These are phyloP conservation scores for Hymenoscyphus occultus DNA, from an alignment of 2,329 filamentous ascomycete genomes.

Conservation along the genomic window DNA sequence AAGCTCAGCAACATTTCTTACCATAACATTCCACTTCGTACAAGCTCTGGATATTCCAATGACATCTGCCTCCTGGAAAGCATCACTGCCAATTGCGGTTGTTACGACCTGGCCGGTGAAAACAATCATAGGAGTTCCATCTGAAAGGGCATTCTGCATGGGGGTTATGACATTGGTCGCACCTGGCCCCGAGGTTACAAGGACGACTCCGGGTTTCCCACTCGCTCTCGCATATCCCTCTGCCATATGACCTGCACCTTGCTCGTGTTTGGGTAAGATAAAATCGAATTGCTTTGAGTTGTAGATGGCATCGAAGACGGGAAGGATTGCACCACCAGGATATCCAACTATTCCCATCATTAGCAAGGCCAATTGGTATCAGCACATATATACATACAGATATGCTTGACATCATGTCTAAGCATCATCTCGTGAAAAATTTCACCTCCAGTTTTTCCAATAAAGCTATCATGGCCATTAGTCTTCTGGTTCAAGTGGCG, in stretches of 20 bases:
- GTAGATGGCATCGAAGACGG: slow-evolving; percentile 98
- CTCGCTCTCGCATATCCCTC: slow-evolving; percentile 93
- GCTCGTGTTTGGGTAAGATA: slow-evolving; percentile 91
- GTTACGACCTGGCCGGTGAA: slow-evolving; percentile 94
- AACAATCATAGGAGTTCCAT: slow-evolving; percentile 93
- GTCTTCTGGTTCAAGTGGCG: slow-evolving; percentile 15
- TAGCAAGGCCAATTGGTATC: slow-evolving; percentile 15
- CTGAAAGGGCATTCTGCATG: slow-evolving; percentile 92
- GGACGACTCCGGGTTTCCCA: slow-evolving; percentile 89
- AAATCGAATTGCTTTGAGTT: slow-evolving; percentile 97
- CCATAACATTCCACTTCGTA: slow-evolving; percentile 99
- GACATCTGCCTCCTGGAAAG: slow-evolving; percentile 95
- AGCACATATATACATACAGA: slow-evolving; percentile 63
- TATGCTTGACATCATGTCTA: slow-evolving; percentile 83
- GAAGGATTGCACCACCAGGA: slow-evolving; percentile 92
- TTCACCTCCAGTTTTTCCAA: slow-evolving; percentile 91
- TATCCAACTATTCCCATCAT: slow-evolving; percentile 63
- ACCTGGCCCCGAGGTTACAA: slow-evolving; percentile 94
- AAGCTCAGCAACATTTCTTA: slow-evolving; percentile 90
- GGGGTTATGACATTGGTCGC: slow-evolving; percentile 96
- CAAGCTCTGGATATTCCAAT: slow-evolving; percentile 90
- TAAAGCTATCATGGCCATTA: slow-evolving; percentile 57
- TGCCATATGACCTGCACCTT: slow-evolving; percentile 98
- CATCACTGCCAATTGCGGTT: slow-evolving; percentile 86
- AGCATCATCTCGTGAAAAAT: slow-evolving; percentile 99